Conservation (phyloP, 768 basidiomycete genomes). For the Boletus huronensis region DNA sequence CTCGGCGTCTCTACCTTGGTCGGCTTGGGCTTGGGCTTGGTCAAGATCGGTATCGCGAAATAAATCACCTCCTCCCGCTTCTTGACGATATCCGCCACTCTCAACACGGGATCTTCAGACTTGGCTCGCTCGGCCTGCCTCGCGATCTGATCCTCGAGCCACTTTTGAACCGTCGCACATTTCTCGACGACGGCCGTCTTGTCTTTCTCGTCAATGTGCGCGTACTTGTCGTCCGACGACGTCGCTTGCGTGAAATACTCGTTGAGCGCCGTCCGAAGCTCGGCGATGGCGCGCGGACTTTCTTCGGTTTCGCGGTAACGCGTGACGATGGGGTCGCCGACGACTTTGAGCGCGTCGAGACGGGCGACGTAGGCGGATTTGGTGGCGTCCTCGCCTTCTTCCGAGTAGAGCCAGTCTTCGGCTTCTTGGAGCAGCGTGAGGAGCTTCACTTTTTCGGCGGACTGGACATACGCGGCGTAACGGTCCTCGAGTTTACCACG, state of each 20-base stretch:
- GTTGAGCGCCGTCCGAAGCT: constrained; percentile 86
- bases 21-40: constrained; percentile 88
- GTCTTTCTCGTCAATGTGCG: constrained; percentile 89
- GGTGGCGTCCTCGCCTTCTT: constrained; percentile 92
- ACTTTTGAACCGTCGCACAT: constrained; percentile 85
- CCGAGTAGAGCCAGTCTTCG: constrained; percentile 97
- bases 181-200: constrained; percentile 85
- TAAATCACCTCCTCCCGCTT: constrained; percentile 91
- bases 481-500: constrained; percentile 89
- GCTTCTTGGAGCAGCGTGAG: constrained; percentile 67
- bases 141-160: constrained; percentile 91
- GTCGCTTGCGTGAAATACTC: constrained; percentile 81
- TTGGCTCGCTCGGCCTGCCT: constrained; percentile 86
- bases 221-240: constrained; percentile 76
- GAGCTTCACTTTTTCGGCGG: constrained; percentile 76
- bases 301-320: constrained; percentile 84
- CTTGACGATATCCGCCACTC: constrained; percentile 78
- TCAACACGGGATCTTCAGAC: constrained; percentile 84
- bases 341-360: constrained; percentile 76
- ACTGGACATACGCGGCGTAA: constrained; percentile 71
- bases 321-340: constrained; percentile 83
- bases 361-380: constrained; percentile 92
- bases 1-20: constrained; percentile 48
- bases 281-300: constrained; percentile 64
- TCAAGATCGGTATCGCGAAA: constrained; percentile 86